A percentile compares a stretch with the other conserved stretches of the same genome.
Evolutionary conservation across 805 yeast species (phyloP).

Genomic region (Vanderwaltozyma tropicalis): DNA sequence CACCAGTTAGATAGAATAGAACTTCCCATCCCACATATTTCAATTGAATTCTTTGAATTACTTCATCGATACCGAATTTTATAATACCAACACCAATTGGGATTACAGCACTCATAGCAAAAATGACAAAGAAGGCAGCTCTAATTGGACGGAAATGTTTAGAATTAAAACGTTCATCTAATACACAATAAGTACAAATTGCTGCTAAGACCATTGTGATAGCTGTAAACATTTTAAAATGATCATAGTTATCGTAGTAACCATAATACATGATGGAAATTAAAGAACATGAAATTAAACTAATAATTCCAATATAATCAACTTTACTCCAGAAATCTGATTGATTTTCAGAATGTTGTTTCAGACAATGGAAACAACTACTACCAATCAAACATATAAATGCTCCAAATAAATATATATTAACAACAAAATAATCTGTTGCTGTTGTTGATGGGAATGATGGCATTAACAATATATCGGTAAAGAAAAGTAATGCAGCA

Average conservation of each 20-base stretch:
- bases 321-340: conserved; percentile 52
- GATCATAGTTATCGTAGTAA: conserved; percentile 28
- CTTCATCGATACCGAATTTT: conserved; percentile 41
- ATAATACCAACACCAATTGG: conserved; percentile 52
- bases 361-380: conserved; percentile 55
- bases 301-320: conserved; percentile 67
- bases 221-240: conserved; percentile 21
- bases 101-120: conserved; percentile 65
- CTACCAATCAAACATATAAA: conserved; percentile 51
- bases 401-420: conserved; percentile 48
- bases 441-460: conserved; percentile 29
- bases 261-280: conserved; percentile 41
- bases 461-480: conserved; percentile 24
- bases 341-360: conserved; percentile 51
- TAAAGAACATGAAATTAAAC: conserved; percentile 55
- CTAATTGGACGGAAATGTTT: conserved; percentile 62
- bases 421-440: conserved; percentile 41
- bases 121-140: conserved; percentile 65
- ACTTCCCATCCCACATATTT: conserved; percentile 63
- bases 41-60: conserved; percentile 44
- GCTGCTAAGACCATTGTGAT: conserved; percentile 47
- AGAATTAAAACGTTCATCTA: conserved; percentile 55
- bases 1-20: conserved; percentile 64
- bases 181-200: conserved; percentile 52
- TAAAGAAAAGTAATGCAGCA: conserved; percentile 16